Conservation (phyloP, 225 moss, liverwort and hornwort species). For the Marchantia paleacea region DNA sequence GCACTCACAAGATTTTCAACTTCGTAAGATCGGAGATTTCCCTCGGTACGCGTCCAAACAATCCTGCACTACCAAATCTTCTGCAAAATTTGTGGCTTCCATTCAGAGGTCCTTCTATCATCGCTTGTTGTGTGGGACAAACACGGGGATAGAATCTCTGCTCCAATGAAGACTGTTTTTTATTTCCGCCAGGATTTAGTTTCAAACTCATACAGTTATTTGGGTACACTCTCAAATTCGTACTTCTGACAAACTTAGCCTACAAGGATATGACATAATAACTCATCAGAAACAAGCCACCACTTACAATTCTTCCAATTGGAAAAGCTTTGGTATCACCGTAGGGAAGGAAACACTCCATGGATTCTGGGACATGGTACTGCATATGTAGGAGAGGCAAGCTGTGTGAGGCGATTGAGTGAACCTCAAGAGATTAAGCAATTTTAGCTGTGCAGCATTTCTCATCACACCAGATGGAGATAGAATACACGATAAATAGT, state of each 20-base stretch:
- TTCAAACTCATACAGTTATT: background rate
- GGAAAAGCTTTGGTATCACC: conserved; percentile 1
- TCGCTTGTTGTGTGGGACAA: background rate
- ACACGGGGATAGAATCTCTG: background rate
- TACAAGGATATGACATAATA: background rate
- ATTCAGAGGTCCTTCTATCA: background rate
- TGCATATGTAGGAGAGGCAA: background rate
- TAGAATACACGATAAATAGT: no score
- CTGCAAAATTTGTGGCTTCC: conserved; percentile 9
- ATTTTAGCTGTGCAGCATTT: background rate
- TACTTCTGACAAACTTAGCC: background rate
- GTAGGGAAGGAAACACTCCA: conserved; percentile 20
- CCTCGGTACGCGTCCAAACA: conserved; percentile 9
- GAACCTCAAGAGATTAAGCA: background rate
- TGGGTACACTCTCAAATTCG: background rate
- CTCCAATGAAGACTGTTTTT: background rate
- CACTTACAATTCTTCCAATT: conserved; percentile 26
- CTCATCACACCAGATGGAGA: background rate
- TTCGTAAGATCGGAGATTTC: conserved; percentile 14
- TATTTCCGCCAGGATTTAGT: background rate
- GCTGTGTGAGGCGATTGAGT: background rate
- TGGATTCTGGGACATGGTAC: background rate
- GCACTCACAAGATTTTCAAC: background rate
- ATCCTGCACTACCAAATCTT: background rate
- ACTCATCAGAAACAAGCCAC: background rate